Conservation (phyloP, 345 rosid genomes). For the Populus ilicifolia region DNA sequence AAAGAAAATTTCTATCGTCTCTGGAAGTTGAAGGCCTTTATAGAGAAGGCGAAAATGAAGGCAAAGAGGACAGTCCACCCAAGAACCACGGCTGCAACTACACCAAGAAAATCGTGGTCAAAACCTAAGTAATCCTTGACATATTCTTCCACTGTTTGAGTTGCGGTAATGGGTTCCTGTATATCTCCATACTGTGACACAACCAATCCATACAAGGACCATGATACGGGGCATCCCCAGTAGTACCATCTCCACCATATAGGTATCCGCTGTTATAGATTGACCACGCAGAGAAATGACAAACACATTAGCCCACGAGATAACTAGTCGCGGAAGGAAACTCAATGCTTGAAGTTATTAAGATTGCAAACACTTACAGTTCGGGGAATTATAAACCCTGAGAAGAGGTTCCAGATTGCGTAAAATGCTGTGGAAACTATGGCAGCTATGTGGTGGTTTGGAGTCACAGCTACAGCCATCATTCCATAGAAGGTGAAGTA, state of each 20-base stretch:
- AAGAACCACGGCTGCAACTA: slow-evolving; percentile 5
- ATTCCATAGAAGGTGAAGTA: slow-evolving; percentile 71
- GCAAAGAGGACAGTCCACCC: slow-evolving; percentile 11
- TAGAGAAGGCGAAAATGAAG: slow-evolving; percentile 13
- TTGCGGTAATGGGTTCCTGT: not conserved
- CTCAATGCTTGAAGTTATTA: not conserved
- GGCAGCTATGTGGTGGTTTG: slow-evolving; percentile 54
- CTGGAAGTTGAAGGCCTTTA: slow-evolving; percentile 23
- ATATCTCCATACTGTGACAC: slow-evolving; percentile 18
- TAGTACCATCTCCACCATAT: slow-evolving; percentile 31
- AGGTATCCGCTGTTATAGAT: slow-evolving; percentile 13
- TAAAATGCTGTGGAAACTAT: slow-evolving; percentile 50
- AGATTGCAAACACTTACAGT: slow-evolving; percentile 34
- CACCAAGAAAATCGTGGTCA: slow-evolving; percentile 22
- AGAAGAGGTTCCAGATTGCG: slow-evolving; percentile 52
- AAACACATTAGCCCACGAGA: not conserved
- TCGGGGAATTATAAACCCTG: slow-evolving; percentile 61
- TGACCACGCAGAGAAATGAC: not conserved
- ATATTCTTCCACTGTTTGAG: not conserved
- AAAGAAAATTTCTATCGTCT: not conserved
- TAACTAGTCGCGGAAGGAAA: not conserved
- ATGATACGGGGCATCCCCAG: slow-evolving; percentile 19
- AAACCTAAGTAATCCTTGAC: slow-evolving; percentile 5
- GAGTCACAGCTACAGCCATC: slow-evolving; percentile 70
- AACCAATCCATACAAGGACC: slow-evolving; percentile 25